Evolutionary conservation across 2,329 filamentous ascomycete genomes (phyloP), one percentile per base, ranked within the genome.

Genomic region (Gyromitra esculenta): DNA sequence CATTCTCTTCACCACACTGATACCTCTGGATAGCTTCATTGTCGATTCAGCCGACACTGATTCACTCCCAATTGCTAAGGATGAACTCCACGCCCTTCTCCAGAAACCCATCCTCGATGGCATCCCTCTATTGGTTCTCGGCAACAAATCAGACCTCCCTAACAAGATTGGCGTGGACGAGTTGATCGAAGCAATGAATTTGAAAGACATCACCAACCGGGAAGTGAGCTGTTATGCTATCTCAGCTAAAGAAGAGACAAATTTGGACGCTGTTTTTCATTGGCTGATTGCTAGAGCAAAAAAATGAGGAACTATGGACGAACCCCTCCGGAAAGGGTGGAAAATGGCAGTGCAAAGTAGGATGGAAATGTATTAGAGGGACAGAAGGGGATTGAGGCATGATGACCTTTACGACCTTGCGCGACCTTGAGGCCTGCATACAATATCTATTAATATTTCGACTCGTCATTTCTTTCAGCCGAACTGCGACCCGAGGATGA

Each of bases 201-300:
- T 99, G 74, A 97, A 96, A 84, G 90, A 89, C 80, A 94, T 99
- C 83, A 92, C 91, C 76, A 91, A 93, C 82, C 92, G 96, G 71
- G 96, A 99, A 84, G 95, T 99, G 81, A 97, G 93, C 85, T 98
- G 96, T 85, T 99, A 99, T 84, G 95, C 95, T 78, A 97, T 99
- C 85, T 97, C 94, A 83, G 96, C 95, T 77, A 98, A 98, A 85
- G 95, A 98, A 84, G 96, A 99, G 85, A 99, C 95, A 74, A 99
- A 99, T 85, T 89, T 99, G 79, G 95, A 99, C 82, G 96, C 95
- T 5, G 96, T 99, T 67, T 87, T 99, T 81, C 92, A 97, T 83
- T 99, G 96, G 92, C 87, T 99, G 83, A 95, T 99, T 84, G 95
- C 94, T 80, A 92, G 92, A 83, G 91, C 94, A 79, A 93, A 88